Evolutionary conservation across 179 eudicot genomes (phyloP).

Genomic region (Vitellaria paradoxa): DNA sequence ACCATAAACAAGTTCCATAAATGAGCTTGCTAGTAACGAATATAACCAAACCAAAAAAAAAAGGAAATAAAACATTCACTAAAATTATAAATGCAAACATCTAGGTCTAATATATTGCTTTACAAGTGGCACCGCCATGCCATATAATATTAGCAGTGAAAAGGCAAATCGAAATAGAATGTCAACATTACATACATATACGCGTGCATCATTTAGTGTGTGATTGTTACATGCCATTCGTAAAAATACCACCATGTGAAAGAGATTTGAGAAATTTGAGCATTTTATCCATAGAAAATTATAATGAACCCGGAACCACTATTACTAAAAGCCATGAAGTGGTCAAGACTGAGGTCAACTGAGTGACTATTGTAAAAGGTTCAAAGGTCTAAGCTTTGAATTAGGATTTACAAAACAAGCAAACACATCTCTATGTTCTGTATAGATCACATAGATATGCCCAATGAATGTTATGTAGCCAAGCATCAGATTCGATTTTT

Average conservation of each 20-base stretch:
- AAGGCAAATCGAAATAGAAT: background rate
- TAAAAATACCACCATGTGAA: too few relatives aligned
- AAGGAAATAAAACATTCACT: too few relatives aligned
- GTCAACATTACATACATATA: background rate
- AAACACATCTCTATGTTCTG: background rate
- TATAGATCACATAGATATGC: background rate
- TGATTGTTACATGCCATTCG: too few relatives aligned
- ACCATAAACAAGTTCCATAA: background rate
- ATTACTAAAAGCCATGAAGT: background rate
- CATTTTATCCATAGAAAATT: background rate
- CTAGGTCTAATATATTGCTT: background rate
- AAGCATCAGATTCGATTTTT: background rate
- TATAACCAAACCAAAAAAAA: background rate
- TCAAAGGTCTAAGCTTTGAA: background rate
- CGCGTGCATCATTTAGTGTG: background rate
- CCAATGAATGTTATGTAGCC: background rate
- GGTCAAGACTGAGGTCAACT: background rate
- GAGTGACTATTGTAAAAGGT: background rate
- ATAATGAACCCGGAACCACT: background rate
- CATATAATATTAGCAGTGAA: background rate
- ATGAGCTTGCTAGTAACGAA: background rate
- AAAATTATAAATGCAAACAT: background rate
- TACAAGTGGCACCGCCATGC: background rate
- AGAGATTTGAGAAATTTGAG: background rate
- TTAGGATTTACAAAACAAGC: background rate